Evolutionary conservation across 225 moss, liverwort and hornwort species (phyloP), one percentile per base, ranked within the genome.

Genomic region (Asterella californica): DNA sequence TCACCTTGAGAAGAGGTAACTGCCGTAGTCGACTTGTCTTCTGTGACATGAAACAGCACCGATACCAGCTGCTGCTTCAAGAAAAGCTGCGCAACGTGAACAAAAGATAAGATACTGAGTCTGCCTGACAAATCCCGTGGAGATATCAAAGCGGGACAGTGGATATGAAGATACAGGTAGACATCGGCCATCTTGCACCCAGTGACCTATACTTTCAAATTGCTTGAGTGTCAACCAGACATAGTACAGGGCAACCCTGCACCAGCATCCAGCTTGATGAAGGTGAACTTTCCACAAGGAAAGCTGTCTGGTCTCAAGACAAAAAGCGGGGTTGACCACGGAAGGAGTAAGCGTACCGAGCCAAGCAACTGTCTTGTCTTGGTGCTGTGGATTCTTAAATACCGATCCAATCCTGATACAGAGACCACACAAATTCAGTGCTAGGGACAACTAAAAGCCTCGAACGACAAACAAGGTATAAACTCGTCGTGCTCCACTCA

Each of bases 21-120:
- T 60, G 48, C 74, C 61, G 70, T 60, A 9, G 71, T 71, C 46
- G 76, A 24, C 46, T 63, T 72, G 14, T 80, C 53, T 52, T 63
- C 76, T 42, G 21, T 62, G 48, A 80, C 66, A 74, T 93, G 89
- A 79, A 99, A 99, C 22, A 88, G 88, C 47, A 94, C 92, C 17
- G 87, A 89, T 30, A 90, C 83, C 72, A 94, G 84, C 70, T 99
- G 97, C 85, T 99, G 97, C 90, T 94, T 99, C 79, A 99, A 76
- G 76, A 93, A 99, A n/a, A 99, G 73, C 97, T 99, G 92, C 86
- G 89, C 38, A 30, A 38, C 24, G n/a, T n/a, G 61, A 60, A 76
- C 60, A 61, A 7, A 33, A 33, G 27, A 47, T 47, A 1, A 36
- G 36, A 24, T 15, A 48, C 9, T 62, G 0, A 71, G 46, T 15